A percentile compares a stretch with the other conserved stretches of the same genome.
Evolutionary conservation across 2,329 filamentous ascomycete genomes (phyloP).

Genomic region (Phialophora expanda): DNA sequence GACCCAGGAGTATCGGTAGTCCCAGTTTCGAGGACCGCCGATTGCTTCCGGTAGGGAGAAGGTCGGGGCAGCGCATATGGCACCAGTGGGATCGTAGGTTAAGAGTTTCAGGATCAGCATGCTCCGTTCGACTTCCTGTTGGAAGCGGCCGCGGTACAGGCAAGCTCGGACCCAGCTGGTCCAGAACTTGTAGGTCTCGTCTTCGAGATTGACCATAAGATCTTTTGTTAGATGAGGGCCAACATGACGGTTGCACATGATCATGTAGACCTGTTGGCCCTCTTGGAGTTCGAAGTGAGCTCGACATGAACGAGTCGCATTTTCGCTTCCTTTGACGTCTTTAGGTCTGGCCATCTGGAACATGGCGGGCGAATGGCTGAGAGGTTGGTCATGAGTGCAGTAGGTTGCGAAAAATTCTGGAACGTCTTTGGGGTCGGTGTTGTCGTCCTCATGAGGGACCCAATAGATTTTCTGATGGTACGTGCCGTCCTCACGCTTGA

Average conservation of each 20-base stretch:
- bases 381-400: conserved; percentile 26
- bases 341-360: conserved; percentile 22
- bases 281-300: conserved; percentile 33
- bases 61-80: conserved; percentile 76
- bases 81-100: conserved; percentile 78
- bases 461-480: conserved; percentile 30
- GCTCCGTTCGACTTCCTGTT: conserved; percentile 72
- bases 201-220: conserved; percentile 52
- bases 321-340: conserved; percentile 1
- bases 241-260: conserved; percentile 32
- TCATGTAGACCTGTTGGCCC: conserved; percentile 33
- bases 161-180: conserved; percentile 73
- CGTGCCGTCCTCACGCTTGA: conserved; percentile 26
- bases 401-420: conserved; percentile 33
- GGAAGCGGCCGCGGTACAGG: conserved; percentile 73
- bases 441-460: conserved; percentile 15
- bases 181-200: conserved; percentile 74
- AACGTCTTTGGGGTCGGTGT: conserved; percentile 12
- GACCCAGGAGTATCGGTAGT: conserved; percentile 70
- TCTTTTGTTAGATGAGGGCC: conserved; percentile 31
- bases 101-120: conserved; percentile 76
- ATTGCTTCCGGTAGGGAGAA: conserved; percentile 79
- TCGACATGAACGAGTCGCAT: conserved; percentile 12
- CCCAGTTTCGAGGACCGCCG: conserved; percentile 64
- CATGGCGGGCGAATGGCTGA: conserved; percentile 20